Evolutionary conservation across 2,329 filamentous ascomycete genomes (phyloP), one percentile per base, ranked within the genome.

Genomic region (Coniosporium tulheliwenetii): DNA sequence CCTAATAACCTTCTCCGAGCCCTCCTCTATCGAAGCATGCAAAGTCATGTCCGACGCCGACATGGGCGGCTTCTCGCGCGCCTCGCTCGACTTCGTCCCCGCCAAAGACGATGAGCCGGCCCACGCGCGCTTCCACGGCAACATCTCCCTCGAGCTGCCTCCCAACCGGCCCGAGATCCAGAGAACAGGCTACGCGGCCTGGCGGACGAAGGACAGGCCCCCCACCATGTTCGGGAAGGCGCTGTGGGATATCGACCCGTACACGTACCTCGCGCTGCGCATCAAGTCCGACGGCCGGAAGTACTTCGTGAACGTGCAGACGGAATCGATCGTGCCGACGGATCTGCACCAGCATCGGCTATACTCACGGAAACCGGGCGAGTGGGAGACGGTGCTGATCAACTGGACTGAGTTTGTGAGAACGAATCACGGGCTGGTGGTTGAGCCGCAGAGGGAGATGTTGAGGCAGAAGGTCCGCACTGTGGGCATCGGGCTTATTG

Each of bases 281-380:
- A 71, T 98, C 51, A 91, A 86, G 59, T 89, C 84, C 2, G 91
- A 96, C 56, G 87, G 86, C 12, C 72, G 91, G 44, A 81, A 84
- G 52, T 98, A 96, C 65, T 85, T 94, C 43, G 77, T 98, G 53
- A 98, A 98, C 60, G 67, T 98, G 12, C 91, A 96, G 66, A 94
- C 87, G 2, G 89, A 98, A 56, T 84, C 83, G 1, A 79, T 98
- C 41, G 84, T 94, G 38, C 83, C 85, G 9, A 89, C 86, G n/a
- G 91, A 98, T 58, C 70, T 98, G 47, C 91, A 96, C 60, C 91
- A 98, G 59, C 91, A 98, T 60, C 71, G 91, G 39, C 63, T 98
- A 4, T 93, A 85, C 50, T 72, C 81, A 8, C 80, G 79, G 53
- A 74, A 75, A 8, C 79, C 83, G 0, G 86, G 86, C 1, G 73